phyloP scores from a whole-genome alignment of 2,329 filamentous ascomycete species.

The Colletotrichum sojae region DNA sequence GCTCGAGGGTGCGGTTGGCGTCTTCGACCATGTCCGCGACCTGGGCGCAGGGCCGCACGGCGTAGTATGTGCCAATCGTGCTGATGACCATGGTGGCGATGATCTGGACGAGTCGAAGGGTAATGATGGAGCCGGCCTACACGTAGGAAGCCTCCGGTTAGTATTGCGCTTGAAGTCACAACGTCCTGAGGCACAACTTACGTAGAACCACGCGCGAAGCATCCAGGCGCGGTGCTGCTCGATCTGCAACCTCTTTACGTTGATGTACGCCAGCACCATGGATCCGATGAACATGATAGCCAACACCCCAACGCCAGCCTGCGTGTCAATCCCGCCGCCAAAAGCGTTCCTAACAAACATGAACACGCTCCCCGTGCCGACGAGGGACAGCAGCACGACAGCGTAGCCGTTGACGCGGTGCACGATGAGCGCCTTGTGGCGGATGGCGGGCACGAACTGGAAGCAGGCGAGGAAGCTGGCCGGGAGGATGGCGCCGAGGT shows the following conservation, averaged over 20 bases:
- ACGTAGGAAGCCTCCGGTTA: not conserved
- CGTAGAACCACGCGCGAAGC: conserved; percentile 68
- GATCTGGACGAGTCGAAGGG: conserved; percentile 62
- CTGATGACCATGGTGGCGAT: conserved; percentile 53
- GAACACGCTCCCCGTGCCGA: conserved; percentile 63
- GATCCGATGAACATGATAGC: conserved; percentile 60
- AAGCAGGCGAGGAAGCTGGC: conserved; percentile 59
- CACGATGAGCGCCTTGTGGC: conserved; percentile 63
- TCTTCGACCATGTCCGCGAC: conserved; percentile 55
- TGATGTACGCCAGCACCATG: conserved; percentile 64
- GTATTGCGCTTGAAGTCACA: no score
- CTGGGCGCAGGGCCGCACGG: conserved; percentile 61
- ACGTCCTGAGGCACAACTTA: conserved; percentile 45
- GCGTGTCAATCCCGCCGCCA: conserved; percentile 67
- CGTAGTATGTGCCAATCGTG: conserved; percentile 45
- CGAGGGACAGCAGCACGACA: conserved; percentile 61
- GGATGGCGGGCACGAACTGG: conserved; percentile 64
- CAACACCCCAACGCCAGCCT: conserved; percentile 59
- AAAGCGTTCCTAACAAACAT: conserved; percentile 67
- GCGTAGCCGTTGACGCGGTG: conserved; percentile 74
- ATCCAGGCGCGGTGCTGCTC: conserved; percentile 77
- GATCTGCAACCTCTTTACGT: conserved; percentile 73
- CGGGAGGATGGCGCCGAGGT: conserved; percentile 61
- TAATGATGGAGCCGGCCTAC: conserved; percentile 63
- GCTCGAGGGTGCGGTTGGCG: conserved; percentile 43